These are phyloP conservation scores for Dalbergia cochinchinensis DNA, from an alignment of 306 rosid species.

Conservation along the genomic window DNA sequence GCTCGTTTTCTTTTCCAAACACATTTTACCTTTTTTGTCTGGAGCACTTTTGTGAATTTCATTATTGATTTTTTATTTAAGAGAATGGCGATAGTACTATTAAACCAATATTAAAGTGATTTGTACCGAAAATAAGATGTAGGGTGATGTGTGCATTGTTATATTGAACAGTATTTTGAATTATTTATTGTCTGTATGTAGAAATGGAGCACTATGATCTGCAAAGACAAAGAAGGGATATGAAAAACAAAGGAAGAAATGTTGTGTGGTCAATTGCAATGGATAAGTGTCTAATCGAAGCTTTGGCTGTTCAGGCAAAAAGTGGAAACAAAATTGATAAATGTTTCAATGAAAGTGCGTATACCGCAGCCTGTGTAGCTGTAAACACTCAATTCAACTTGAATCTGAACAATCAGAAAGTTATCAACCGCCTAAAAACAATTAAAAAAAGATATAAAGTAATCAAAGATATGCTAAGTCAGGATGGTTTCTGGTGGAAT, in stretches of 20 bases:
- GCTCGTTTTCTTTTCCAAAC: conserved; percentile 1
- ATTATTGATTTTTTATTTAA: neutral
- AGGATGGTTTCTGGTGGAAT: conserved; percentile 82
- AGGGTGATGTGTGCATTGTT: neutral
- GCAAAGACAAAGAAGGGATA: conserved; percentile 70
- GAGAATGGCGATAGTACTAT: neutral
- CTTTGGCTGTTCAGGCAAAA: conserved; percentile 79
- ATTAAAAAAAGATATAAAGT: conserved; percentile 82
- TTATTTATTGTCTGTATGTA: conserved; percentile 34
- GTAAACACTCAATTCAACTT: conserved; percentile 75
- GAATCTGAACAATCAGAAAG: conserved; percentile 83
- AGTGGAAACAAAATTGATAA: conserved; percentile 80
- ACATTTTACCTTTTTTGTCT: neutral
- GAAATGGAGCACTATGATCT: conserved; percentile 77
- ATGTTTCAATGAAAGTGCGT: conserved; percentile 86
- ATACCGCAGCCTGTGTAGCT: conserved; percentile 79
- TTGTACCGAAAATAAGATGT: neutral
- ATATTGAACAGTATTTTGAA: conserved; percentile 12
- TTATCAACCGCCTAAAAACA: conserved; percentile 80
- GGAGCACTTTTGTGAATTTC: neutral
- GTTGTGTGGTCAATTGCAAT: conserved; percentile 88
- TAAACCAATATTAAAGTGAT: neutral
- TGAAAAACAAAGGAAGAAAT: conserved; percentile 82
- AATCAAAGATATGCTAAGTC: conserved; percentile 73
- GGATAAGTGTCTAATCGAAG: conserved; percentile 82